Conservation (phyloP, 2,329 filamentous ascomycete species). For the Cercospora citrullina region DNA sequence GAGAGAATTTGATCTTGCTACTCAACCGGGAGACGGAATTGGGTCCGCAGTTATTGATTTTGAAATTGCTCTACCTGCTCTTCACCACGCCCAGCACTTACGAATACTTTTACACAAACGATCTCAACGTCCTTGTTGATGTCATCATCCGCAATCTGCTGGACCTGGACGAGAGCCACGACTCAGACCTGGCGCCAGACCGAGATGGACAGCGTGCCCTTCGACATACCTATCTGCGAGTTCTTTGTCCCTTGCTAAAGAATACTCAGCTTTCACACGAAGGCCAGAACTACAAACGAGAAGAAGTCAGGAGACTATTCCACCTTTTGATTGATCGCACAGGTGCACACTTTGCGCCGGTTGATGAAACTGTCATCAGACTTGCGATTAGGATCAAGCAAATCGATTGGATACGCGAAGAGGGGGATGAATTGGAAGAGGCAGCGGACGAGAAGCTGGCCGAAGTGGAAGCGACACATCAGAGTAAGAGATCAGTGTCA, state of each 20-base stretch:
- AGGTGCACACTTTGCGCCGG: slow-evolving; percentile 70
- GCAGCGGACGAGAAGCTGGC: slow-evolving; percentile 27
- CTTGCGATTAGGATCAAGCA: slow-evolving; percentile 69
- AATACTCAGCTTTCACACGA: slow-evolving; percentile 87
- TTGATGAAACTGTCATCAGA: slow-evolving; percentile 76
- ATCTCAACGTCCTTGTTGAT: slow-evolving; percentile 88
- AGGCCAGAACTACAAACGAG: slow-evolving; percentile 80
- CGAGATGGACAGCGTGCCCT: slow-evolving; percentile 52
- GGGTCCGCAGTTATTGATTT: slow-evolving; percentile 88
- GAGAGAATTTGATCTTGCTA: slow-evolving; percentile 93
- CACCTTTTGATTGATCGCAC: slow-evolving; percentile 58
- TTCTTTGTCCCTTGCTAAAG: slow-evolving; percentile 83
- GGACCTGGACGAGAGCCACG: slow-evolving; percentile 75
- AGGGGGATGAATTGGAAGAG: slow-evolving; percentile 35
- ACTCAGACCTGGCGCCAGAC: slow-evolving; percentile 28
- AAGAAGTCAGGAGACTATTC: slow-evolving; percentile 77
- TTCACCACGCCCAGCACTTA: slow-evolving; percentile 90
- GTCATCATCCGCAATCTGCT: slow-evolving; percentile 97
- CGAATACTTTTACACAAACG: slow-evolving; percentile 99
- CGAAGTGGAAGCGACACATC: slow-evolving; percentile 31
- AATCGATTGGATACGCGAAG: slow-evolving; percentile 41
- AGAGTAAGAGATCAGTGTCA: neutral
- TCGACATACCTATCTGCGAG: slow-evolving; percentile 90
- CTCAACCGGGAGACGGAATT: slow-evolving; percentile 93
- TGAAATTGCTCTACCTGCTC: slow-evolving; percentile 91